phyloP scores from a whole-genome alignment of 352 stramenopile species.

The Phytophthora sansomeana region DNA sequence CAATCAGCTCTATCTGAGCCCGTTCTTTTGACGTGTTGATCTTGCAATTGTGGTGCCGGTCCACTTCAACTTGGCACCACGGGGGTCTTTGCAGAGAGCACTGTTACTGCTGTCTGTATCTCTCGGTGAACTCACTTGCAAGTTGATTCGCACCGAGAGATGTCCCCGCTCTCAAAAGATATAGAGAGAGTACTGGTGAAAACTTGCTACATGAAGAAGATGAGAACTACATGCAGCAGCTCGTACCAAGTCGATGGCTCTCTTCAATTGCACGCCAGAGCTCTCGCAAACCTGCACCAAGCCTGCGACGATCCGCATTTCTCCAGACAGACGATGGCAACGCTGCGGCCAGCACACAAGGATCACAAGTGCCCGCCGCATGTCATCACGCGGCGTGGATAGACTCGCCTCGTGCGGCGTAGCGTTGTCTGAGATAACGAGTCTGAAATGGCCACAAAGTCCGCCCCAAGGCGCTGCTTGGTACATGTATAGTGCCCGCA shows the following conservation, averaged over 20 bases:
- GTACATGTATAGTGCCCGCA: background rate
- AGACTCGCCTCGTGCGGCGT: conserved; percentile 11
- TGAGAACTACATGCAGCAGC: too few species aligned
- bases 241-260: too few species aligned
- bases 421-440: conserved; percentile 9
- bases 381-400: conserved; percentile 14
- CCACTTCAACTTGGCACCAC: background rate
- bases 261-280: conserved; percentile 2
- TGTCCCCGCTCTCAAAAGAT: too few species aligned
- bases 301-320: background rate
- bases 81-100: background rate
- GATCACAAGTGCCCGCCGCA: conserved; percentile 7
- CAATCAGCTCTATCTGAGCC: background rate
- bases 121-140: conserved; percentile 2
- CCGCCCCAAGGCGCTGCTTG: background rate
- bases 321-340: conserved; percentile 1
- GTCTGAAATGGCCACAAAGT: conserved; percentile 10
- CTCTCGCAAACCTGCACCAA: background rate
- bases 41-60: background rate
- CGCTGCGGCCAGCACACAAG: conserved; percentile 17
- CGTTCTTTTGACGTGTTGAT: background rate
- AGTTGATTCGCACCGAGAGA: background rate
- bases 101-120: conserved; percentile 13
- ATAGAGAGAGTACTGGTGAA: background rate
- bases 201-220: too few species aligned